phyloP scores from a whole-genome alignment of 768 basidiomycete species.

The Hericium coralloides region DNA sequence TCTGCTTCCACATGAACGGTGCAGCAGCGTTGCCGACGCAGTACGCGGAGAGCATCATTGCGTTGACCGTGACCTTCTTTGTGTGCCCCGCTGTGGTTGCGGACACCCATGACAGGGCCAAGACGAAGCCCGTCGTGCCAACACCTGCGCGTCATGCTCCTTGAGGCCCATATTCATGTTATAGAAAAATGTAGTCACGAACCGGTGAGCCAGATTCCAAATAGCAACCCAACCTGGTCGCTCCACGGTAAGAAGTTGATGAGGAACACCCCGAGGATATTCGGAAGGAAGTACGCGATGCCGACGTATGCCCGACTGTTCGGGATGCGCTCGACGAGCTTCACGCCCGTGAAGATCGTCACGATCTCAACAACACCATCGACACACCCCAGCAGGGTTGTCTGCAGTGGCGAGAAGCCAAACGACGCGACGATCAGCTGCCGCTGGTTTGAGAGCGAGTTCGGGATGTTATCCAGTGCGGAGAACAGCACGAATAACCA shows the following conservation, averaged over 20 bases:
- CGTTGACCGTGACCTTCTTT: constrained; percentile 63
- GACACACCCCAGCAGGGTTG: constrained; percentile 62
- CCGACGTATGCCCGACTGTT: constrained; percentile 59
- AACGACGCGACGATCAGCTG: constrained; percentile 58
- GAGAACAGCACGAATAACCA: constrained; percentile 71
- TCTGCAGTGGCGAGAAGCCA: constrained; percentile 55
- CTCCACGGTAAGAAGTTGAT: constrained; percentile 58
- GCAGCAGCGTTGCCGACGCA: constrained; percentile 56
- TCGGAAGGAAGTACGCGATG: constrained; percentile 53
- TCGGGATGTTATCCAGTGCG: constrained; percentile 52
- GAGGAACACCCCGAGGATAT: constrained; percentile 52
- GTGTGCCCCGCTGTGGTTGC: constrained; percentile 65
- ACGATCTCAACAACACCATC: constrained; percentile 58
- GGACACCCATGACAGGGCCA: constrained; percentile 57
- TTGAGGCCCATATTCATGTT: no score
- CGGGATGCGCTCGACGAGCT: constrained; percentile 40
- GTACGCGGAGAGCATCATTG: constrained; percentile 67
- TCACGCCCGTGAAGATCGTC: constrained; percentile 61
- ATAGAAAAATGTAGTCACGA: no score
- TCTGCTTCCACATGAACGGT: constrained; percentile 69
- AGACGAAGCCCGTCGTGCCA: constrained; percentile 48
- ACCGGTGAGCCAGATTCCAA: constrained; percentile 45
- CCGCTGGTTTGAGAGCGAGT: constrained; percentile 59
- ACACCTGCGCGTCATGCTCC: constrained; percentile 14
- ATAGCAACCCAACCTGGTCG: constrained; percentile 57